Evolutionary conservation across 805 yeast species (phyloP).

Genomic region (Starmerella bombicola): DNA sequence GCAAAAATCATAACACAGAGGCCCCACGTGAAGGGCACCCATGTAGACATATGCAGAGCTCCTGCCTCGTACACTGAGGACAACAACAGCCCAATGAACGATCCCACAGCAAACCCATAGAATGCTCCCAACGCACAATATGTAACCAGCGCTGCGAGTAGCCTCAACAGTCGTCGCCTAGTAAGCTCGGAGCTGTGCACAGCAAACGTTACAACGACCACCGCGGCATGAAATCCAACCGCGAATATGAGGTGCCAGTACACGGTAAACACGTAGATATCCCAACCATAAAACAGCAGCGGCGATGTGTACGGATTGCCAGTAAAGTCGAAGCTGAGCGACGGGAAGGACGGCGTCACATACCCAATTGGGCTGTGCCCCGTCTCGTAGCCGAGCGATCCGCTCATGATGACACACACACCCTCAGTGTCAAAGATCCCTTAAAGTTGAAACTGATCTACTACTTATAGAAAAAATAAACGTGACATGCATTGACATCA

Average conservation of each 20-base stretch:
- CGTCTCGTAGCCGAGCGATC: slow-evolving; percentile 17
- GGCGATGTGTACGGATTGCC: slow-evolving; percentile 34
- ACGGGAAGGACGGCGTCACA: slow-evolving; percentile 65
- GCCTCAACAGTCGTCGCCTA: slow-evolving; percentile 17
- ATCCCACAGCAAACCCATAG: slow-evolving; percentile 57
- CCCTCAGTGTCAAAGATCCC: too few species aligned
- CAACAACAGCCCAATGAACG: slow-evolving; percentile 60
- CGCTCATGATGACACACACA: too few species aligned
- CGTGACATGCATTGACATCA: too few species aligned
- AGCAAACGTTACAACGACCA: slow-evolving; percentile 48
- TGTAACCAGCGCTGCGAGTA: slow-evolving; percentile 32
- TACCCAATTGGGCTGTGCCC: slow-evolving; percentile 64
- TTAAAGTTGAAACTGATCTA: too few species aligned
- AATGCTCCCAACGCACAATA: slow-evolving; percentile 31
- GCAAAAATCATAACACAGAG: slow-evolving; percentile 54
- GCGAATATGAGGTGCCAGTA: slow-evolving; percentile 68
- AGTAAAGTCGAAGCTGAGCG: slow-evolving; percentile 33
- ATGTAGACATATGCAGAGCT: slow-evolving; percentile 75
- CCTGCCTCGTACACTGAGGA: slow-evolving; percentile 72
- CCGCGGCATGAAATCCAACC: slow-evolving; percentile 46
- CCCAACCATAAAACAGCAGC: slow-evolving; percentile 53
- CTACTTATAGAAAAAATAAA: too few species aligned
- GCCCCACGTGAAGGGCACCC: slow-evolving; percentile 87
- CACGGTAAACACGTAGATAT: slow-evolving; percentile 73
- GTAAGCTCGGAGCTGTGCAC: slow-evolving; percentile 37